Evolutionary conservation across 352 stramenopile genomes (phyloP).

Genomic region (Albugo laibachii): DNA sequence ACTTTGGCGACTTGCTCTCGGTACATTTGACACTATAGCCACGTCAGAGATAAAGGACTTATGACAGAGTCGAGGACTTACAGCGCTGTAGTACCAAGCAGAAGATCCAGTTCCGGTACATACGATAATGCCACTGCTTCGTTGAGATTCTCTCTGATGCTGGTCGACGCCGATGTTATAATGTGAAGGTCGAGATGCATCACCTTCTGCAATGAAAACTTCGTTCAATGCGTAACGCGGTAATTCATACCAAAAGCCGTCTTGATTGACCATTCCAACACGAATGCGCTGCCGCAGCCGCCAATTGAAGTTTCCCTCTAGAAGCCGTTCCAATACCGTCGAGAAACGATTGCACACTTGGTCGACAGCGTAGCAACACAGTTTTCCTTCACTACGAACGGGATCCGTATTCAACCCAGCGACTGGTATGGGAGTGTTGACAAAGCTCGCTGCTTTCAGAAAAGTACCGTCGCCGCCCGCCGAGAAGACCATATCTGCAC

Average conservation of each 20-base stretch:
- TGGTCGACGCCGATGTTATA: conserved; percentile 82
- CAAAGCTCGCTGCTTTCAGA: conserved; percentile 69
- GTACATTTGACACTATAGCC: conserved; percentile 57
- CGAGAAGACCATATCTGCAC: conserved; percentile 73
- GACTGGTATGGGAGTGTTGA: conserved; percentile 69
- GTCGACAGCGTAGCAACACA: conserved; percentile 76
- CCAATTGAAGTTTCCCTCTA: conserved; percentile 62
- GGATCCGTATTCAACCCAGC: conserved; percentile 74
- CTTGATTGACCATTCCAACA: conserved; percentile 77
- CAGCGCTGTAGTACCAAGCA: conserved; percentile 72
- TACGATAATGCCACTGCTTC: conserved; percentile 76
- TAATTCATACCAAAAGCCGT: conserved; percentile 75
- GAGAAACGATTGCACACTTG: conserved; percentile 53
- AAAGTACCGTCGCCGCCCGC: conserved; percentile 75
- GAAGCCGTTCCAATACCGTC: conserved; percentile 37
- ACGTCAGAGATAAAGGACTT: neutral
- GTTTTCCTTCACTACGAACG: conserved; percentile 62
- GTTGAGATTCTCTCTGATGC: conserved; percentile 71
- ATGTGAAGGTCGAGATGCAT: conserved; percentile 64
- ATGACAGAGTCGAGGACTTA: conserved; percentile 14
- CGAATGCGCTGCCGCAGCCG: conserved; percentile 63
- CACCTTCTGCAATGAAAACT: conserved; percentile 77
- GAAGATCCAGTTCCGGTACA: conserved; percentile 76
- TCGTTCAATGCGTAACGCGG: conserved; percentile 74
- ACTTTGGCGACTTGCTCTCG: conserved; percentile 71